phyloP scores from a whole-genome alignment of 306 rosid genomes.

The Acmispon strigosus region DNA sequence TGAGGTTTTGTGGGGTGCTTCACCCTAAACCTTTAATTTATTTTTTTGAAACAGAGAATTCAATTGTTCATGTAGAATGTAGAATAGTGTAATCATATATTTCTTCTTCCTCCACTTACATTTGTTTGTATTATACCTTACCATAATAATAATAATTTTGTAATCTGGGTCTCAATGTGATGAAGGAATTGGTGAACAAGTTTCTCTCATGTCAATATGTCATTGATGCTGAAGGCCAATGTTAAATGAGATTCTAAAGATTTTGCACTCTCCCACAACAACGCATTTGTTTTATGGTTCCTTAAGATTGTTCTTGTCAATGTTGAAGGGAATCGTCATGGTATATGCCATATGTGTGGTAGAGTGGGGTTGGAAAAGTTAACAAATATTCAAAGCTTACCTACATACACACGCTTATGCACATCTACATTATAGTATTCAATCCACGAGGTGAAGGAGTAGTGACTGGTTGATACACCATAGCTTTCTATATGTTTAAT shows the following conservation, averaged over 20 bases:
- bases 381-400: neutral
- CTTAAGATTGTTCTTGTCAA: no score
- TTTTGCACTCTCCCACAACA: no score
- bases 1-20: constrained; percentile 86
- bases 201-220: neutral
- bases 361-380: neutral
- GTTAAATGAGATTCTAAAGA: no score
- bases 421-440: no score
- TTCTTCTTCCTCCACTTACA: neutral
- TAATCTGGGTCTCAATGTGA: neutral
- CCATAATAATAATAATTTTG: neutral
- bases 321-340: constrained; percentile 19
- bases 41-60: neutral
- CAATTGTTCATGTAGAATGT: neutral
- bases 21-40: constrained; percentile 23
- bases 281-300: no score
- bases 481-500: no score
- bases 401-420: no score
- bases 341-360: constrained; percentile 20
- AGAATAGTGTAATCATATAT: neutral
- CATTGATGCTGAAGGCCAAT: neutral
- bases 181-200: constrained; percentile 1
- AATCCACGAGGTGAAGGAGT: no score
- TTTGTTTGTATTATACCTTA: neutral
- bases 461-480: no score